phyloP scores from a whole-genome alignment of 2,329 filamentous ascomycete genomes.

The Pseudogymnoascus sp. region DNA sequence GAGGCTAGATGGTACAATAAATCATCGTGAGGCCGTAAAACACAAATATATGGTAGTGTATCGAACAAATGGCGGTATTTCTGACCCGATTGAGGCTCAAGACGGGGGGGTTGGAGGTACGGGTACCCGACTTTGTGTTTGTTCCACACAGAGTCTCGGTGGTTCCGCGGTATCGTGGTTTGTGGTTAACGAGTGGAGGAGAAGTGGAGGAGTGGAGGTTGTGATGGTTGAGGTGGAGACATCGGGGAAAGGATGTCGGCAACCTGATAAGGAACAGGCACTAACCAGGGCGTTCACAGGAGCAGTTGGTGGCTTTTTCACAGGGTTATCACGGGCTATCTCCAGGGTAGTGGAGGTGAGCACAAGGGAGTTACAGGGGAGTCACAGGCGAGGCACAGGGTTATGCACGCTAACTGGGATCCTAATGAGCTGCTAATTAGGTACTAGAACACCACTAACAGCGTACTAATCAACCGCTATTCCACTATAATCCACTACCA shows the following conservation, averaged over 20 bases:
- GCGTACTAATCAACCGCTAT: neutral
- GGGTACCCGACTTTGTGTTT: neutral
- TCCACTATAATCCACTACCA: neutral
- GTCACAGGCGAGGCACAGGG: neutral
- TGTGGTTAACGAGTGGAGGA: conserved; percentile 4
- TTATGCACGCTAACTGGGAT: neutral
- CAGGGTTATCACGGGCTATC: neutral
- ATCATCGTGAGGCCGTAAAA: neutral
- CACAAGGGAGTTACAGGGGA: neutral
- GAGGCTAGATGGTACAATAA: conserved; percentile 3
- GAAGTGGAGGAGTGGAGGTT: neutral
- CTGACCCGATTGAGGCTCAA: neutral
- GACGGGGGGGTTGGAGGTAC: neutral
- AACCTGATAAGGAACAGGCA: neutral
- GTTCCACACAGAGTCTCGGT: neutral
- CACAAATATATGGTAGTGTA: neutral
- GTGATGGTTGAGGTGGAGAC: neutral
- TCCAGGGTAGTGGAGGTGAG: no score
- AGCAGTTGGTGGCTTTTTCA: neutral
- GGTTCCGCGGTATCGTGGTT: neutral
- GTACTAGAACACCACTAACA: neutral
- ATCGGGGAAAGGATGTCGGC: neutral
- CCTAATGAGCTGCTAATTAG: neutral
- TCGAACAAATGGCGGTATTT: neutral
- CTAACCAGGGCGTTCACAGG: neutral